A percentile compares a stretch with the other conserved stretches of the same genome.
Evolutionary conservation across 495 filamentous ascomycete species (phyloP).

Genomic region (Hypoxylon crocopeplum): DNA sequence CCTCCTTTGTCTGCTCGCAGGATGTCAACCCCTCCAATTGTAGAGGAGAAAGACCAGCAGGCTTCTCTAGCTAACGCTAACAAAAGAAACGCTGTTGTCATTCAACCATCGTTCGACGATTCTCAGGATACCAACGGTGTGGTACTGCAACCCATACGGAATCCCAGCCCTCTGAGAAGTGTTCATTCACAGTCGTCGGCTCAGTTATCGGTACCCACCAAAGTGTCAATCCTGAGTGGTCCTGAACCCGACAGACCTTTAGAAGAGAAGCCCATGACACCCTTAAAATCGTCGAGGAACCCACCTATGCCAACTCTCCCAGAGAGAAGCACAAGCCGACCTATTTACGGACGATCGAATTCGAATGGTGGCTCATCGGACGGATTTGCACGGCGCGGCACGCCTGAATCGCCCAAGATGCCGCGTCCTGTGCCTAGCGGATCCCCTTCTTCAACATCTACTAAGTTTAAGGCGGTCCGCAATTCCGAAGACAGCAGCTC

Average conservation of each 20-base stretch:
- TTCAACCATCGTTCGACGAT: constrained; percentile 17
- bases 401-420: constrained; percentile 37
- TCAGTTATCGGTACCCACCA: constrained; percentile 39
- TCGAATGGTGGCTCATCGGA: constrained; percentile 21
- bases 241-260: constrained; percentile 32
- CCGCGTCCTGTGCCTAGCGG: constrained; percentile 30
- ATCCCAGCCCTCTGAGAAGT: constrained; percentile 34
- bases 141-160: constrained; percentile 24
- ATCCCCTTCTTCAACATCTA: constrained; percentile 49
- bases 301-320: constrained; percentile 46
- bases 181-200: constrained; percentile 18
- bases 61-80: not conserved
- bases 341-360: constrained; percentile 28
- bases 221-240: constrained; percentile 44
- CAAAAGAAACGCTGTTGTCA: constrained; percentile 25
- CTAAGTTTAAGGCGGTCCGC: constrained; percentile 54
- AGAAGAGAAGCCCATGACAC: constrained; percentile 40
- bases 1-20: constrained; percentile 31
- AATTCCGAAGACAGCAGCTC: constrained; percentile 60
- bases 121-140: constrained; percentile 12
- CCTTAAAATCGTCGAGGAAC: constrained; percentile 32
- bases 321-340: constrained; percentile 48
- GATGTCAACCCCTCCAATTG: constrained; percentile 49
- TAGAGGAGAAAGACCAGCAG: constrained; percentile 42
- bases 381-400: constrained; percentile 13